Evolutionary conservation across 116 monocot species (phyloP).

Genomic region (Cymodocea nodosa): DNA sequence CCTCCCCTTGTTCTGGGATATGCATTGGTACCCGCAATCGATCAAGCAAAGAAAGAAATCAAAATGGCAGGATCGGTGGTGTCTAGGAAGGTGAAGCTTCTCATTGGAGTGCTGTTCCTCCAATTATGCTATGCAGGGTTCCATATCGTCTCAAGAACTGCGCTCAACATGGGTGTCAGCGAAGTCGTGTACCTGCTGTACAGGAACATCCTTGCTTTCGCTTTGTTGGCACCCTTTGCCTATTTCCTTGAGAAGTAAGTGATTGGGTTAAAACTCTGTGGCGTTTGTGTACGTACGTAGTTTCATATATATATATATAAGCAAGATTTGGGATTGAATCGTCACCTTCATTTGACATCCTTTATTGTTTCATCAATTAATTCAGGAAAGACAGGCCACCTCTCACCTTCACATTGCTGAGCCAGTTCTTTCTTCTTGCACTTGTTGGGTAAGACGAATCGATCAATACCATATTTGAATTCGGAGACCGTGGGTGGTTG

Average conservation of each 20-base stretch:
- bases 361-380: no score
- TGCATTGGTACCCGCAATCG: not conserved
- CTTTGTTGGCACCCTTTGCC: slow-evolving; percentile 68
- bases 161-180: slow-evolving; percentile 76
- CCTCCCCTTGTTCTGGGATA: not conserved
- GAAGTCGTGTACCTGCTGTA: slow-evolving; percentile 61
- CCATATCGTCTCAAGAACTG: slow-evolving; percentile 72
- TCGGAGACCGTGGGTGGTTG: no score
- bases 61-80: slow-evolving; percentile 6
- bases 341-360: no score
- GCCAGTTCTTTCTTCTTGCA: slow-evolving; percentile 64
- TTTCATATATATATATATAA: no score
- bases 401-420: slow-evolving; percentile 47
- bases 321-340: no score
- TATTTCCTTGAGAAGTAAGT: slow-evolving; percentile 82
- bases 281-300: no score
- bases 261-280: no score
- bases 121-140: slow-evolving; percentile 64
- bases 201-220: slow-evolving; percentile 62
- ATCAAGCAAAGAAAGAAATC: not conserved
- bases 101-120: slow-evolving; percentile 41
- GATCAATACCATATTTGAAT: not conserved
- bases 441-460: slow-evolving; percentile 48
- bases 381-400: slow-evolving; percentile 75
- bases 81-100: slow-evolving; percentile 56